Base-by-base conservation (phyloP, 192 early-diverging fungal species). In the Geosiphon pyriformis region DNA sequence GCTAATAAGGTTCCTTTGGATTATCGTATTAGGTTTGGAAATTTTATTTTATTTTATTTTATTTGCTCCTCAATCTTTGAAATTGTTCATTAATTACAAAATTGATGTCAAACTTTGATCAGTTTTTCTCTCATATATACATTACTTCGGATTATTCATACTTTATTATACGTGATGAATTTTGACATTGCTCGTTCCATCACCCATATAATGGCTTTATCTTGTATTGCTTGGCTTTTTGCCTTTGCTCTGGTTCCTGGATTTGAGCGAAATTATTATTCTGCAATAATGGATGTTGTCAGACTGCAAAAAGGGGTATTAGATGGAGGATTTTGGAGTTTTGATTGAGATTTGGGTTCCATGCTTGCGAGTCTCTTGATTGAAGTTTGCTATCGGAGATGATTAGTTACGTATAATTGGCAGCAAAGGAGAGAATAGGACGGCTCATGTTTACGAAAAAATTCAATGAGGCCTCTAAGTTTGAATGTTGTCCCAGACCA, bases 101-200 rank as follows among this genome's bases (percentile, higher is more conserved):
- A n/a, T n/a, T n/a, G n/a, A n/a, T n/a, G n/a, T n/a, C n/a, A n/a
- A n/a, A n/a, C n/a, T n/a, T n/a, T n/a, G n/a, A 52, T 34, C 32
- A 65, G 64, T 7, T 55, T 65, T 65, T 65, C 64, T 1, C n/a
- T 65, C 18, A 30, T 65, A 11, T 65, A 65, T 55, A 65, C 64
- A 8, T 10, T 65, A 3, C 30, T 65, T 7, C 50, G 64, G 17
- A 65, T 65, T 18, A 27, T 65, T 17, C 64, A 65, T 27, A 65
- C 64, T 31, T 6, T 20, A 27, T 23, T 55, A n/a, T 65, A 65
- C 46, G 31, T 65, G 7, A 17, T 65, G 8, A 49, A 65, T 55
- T 65, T 65, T 55, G 64, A 66, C 20, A 56, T 56, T 46, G 52
- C 53, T n/a, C 52, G 64, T 42, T 47, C 50, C 20, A 37, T 53